Evolutionary conservation across 768 basidiomycete genomes (phyloP), one percentile per base, ranked within the genome.

Genomic region (Boletellus ananiceps): DNA sequence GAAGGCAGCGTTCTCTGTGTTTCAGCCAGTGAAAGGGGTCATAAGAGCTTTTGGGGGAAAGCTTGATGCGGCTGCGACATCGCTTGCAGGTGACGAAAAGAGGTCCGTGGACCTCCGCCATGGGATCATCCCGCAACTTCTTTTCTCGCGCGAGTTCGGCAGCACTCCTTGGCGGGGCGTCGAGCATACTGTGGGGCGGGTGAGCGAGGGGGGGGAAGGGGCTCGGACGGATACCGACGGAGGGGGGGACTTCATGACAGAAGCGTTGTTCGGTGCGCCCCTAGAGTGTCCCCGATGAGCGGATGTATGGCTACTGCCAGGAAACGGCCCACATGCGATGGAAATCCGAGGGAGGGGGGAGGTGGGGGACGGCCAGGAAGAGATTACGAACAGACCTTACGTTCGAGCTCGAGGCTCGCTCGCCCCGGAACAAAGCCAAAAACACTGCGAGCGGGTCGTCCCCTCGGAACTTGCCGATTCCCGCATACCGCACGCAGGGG

Each of bases 1-100:
- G 80, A 46, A 79, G 61, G 62, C 85, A 87, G 27, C 83, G 74
- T 35, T 71, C 71, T 29, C 79, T 73, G 58, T 87, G 85, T 55
- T 77, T 82, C 39, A 68, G 62, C 85, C 85, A 87, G 63, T 87
- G 84, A 57, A 77, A 78, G 27, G 75, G 73, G 57, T 87, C 85
- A 56, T 76, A 87, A 18, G 72, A 71, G 63, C 81, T 83, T 67
- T 86, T 86, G 29, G 72, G 64, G 14, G 84, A 86, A 23, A 87
- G 77, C 62, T 84, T 84, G 66, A 87, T 85, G 13, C 69, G 67
- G 25, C 58, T 66, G 33, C 73, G 70, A 64, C 85, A 87, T 45
- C 74, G 73, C 52, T 68, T 70, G 68, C 84, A 86, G 47, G 71
- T 69, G 44, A 83, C 79, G 45, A 71, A 71, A 23, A 74, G 69